phyloP scores from a whole-genome alignment of 2,329 filamentous ascomycete species.

The Sphaerulina vaccinii region DNA sequence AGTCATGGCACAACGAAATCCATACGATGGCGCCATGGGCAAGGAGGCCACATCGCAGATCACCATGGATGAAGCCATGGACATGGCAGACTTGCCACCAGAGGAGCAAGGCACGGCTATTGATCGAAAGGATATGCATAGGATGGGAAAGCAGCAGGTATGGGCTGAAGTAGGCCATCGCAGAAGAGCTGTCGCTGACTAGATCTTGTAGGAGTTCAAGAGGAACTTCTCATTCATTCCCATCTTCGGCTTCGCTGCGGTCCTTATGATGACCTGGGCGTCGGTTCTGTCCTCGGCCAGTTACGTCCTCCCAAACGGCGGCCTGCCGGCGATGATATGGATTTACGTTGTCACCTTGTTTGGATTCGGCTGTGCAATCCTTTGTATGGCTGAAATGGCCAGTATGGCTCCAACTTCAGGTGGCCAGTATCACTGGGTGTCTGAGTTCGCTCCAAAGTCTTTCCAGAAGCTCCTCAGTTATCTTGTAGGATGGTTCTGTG shows the following conservation, averaged over 20 bases:
- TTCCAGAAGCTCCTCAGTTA: slow-evolving; percentile 46
- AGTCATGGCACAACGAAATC: slow-evolving; percentile 15
- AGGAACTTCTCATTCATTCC: slow-evolving; percentile 29
- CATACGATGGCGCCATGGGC: slow-evolving; percentile 7
- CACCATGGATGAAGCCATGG: slow-evolving; percentile 19
- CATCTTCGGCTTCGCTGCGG: slow-evolving; percentile 29
- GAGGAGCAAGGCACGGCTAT: slow-evolving; percentile 25
- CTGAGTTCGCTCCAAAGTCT: slow-evolving; percentile 42
- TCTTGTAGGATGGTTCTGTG: slow-evolving; percentile 44
- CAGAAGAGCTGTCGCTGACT: too few relatives aligned
- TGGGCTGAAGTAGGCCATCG: too few relatives aligned
- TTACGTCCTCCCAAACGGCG: slow-evolving; percentile 30
- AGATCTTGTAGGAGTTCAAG: slow-evolving; percentile 17
- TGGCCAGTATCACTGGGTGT: slow-evolving; percentile 40
- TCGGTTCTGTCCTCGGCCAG: slow-evolving; percentile 26
- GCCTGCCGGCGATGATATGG: slow-evolving; percentile 31
- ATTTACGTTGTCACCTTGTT: slow-evolving; percentile 26
- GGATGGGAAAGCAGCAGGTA: slow-evolving; percentile 25
- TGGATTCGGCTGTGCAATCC: slow-evolving; percentile 26
- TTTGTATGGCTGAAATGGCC: slow-evolving; percentile 30
- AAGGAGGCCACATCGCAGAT: slow-evolving; percentile 17
- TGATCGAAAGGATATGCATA: slow-evolving; percentile 25
- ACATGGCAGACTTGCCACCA: slow-evolving; percentile 20
- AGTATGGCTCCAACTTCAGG: slow-evolving; percentile 38
- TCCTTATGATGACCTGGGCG: slow-evolving; percentile 36